Base-by-base conservation (phyloP, 805 yeast species). In the Grigorovia yakushimaensis region DNA sequence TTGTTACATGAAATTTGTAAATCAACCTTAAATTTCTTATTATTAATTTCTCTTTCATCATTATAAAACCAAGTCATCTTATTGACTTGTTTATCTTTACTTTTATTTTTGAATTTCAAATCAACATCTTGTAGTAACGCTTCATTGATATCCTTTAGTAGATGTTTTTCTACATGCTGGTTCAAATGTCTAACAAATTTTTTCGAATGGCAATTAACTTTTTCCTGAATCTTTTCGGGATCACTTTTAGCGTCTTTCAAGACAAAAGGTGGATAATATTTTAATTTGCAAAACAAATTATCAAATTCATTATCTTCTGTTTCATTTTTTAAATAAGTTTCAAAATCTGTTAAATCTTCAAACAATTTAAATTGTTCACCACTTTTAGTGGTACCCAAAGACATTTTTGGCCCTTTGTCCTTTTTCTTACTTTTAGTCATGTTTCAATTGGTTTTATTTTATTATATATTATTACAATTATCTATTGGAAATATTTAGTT, bases 301-400 rank as follows among this genome's bases (percentile, higher is more conserved):
- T 79, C 85, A 54, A 76, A 80, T 50, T 84, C 89, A 51, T 82
- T 80, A 62, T 83, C 89, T 75, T 85, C 82, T 3, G 84, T 77
- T 59, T 82, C 89, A 60, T 81, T 85, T 58, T 79, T 73, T 49
- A 84, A 69, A 62, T 71, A 84, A 22, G 73, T 70, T 59, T 81
- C 87, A 58, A 84, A 84, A 17, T 77, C 72, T 18, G 70, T 70
- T 50, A 84, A 65, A 45, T 77, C 82, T 42, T 84, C 89, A 64
- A 84, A 84, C 33, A 68, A 68, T 38, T 64, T 61, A 27, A 60
- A 24, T 18, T 55, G 52, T 40, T 62, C 66, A 46, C 66, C 66
- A 9, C 52, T 49, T 46, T 61, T 62, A 24, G 58, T 62, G 19
- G 57, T 55, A 15, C 61, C 47, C 4, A 59, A 57, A 23, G 47